Evolutionary conservation across 2,329 filamentous ascomycete species (phyloP).

Genomic region (Pseudogymnoascus sp.): DNA sequence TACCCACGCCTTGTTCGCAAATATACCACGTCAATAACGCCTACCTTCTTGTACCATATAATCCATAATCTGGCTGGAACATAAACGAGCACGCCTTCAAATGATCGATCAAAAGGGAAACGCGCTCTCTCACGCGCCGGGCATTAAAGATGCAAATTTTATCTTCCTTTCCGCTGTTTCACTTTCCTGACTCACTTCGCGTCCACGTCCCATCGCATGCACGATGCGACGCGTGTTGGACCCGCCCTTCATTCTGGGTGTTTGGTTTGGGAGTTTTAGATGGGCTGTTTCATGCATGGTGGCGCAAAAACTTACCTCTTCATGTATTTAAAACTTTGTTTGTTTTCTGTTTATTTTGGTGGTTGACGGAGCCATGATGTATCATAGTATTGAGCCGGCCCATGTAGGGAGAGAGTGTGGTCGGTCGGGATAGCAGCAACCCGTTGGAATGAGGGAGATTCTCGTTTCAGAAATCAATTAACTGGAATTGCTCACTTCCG

Average conservation of each 20-base stretch:
- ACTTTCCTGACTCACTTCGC: background rate
- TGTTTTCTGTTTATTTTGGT: background rate
- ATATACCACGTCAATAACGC: conserved; percentile 9
- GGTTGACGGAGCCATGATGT: background rate
- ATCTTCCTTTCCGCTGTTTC: background rate
- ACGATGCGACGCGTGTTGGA: conserved; percentile 1
- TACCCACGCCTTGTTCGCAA: conserved; percentile 10
- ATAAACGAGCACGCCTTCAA: background rate
- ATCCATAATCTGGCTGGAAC: conserved; percentile 9
- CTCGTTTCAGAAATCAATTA: conserved; percentile 5
- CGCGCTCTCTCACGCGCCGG: background rate
- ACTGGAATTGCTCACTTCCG: background rate
- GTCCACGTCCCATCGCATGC: background rate
- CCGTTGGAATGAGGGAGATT: background rate
- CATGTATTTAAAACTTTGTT: conserved; percentile 8
- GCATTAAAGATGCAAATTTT: conserved; percentile 3
- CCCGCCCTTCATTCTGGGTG: background rate
- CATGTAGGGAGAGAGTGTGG: background rate
- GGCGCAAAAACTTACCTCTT: conserved; percentile 7
- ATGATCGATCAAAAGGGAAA: background rate
- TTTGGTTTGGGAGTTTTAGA: conserved; percentile 5
- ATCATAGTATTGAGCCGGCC: background rate
- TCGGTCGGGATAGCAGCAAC: background rate
- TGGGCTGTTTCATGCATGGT: conserved; percentile 6
- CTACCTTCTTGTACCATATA: conserved; percentile 8